These are phyloP conservation scores for Haplographium delicatum DNA, from an alignment of 495 filamentous ascomycete genomes.

Conservation along the genomic window DNA sequence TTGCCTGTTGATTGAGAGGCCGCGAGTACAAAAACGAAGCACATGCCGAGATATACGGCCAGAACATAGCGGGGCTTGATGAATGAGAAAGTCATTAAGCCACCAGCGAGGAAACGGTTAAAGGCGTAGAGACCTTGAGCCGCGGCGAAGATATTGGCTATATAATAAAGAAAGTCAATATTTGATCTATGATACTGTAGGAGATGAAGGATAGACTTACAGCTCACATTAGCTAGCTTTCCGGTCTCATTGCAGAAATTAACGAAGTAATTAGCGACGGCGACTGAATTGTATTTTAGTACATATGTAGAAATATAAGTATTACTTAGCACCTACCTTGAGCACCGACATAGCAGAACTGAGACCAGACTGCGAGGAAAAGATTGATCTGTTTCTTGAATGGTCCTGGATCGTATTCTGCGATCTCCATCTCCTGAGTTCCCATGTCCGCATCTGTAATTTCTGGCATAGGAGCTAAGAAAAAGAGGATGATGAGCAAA, in stretches of 20 bases:
- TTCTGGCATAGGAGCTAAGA: conserved; percentile 59
- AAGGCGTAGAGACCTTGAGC: conserved; percentile 63
- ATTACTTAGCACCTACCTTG: conserved; percentile 57
- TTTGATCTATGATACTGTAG: no score
- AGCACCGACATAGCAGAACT: conserved; percentile 68
- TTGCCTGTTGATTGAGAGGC: conserved; percentile 47
- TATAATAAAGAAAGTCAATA: no score
- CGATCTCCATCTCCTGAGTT: conserved; percentile 40
- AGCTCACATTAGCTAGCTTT: no score
- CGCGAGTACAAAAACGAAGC: conserved; percentile 55
- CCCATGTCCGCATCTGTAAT: conserved; percentile 73
- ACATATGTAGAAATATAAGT: no score
- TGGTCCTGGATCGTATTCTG: conserved; percentile 38
- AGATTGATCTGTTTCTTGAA: conserved; percentile 59
- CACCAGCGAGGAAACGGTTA: conserved; percentile 56
- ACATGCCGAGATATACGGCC: conserved; percentile 38
- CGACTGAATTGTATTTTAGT: no score
- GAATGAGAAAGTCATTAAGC: conserved; percentile 45
- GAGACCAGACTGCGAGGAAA: conserved; percentile 59
- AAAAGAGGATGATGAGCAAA: conserved; percentile 59
- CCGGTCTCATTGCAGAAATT: no score
- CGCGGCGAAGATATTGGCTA: conserved; percentile 56
- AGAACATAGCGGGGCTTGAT: conserved; percentile 50
- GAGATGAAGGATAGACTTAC: no score
- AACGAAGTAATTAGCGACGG: conserved; percentile 52